Conservation (phyloP, 768 basidiomycete species). For the Lactarius psammicola region DNA sequence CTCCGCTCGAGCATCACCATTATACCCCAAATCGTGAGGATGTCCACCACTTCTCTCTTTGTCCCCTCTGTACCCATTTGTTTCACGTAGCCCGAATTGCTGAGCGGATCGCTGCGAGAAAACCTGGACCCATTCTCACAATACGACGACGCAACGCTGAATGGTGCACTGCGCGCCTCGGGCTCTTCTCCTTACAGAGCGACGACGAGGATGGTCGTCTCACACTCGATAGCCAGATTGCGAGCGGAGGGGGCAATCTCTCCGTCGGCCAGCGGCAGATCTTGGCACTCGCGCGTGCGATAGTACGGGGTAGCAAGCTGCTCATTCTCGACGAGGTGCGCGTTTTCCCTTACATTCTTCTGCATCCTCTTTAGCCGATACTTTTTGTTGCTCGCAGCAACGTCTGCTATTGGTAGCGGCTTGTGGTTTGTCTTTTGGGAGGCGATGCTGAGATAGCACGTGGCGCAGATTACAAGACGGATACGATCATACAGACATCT, state of each 20-base stretch:
- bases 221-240: conserved; percentile 46
- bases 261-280: conserved; percentile 62
- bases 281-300: conserved; percentile 56
- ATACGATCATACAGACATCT: conserved; percentile 54
- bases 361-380: not conserved
- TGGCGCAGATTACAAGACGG: conserved; percentile 52
- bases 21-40: conserved; percentile 54
- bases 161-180: conserved; percentile 48
- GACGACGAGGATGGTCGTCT: conserved; percentile 40
- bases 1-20: conserved; percentile 55
- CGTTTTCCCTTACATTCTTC: not conserved
- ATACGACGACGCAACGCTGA: conserved; percentile 52
- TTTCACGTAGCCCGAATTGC: conserved; percentile 43
- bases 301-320: conserved; percentile 54
- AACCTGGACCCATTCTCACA: conserved; percentile 60
- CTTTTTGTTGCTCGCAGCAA: conserved; percentile 35
- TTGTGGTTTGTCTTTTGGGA: no score
- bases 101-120: conserved; percentile 54
- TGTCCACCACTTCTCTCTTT: not conserved
- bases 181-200: conserved; percentile 43
- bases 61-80: not conserved
- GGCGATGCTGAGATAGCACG: no score
- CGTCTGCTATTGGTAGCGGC: conserved; percentile 44
- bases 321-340: conserved; percentile 56
- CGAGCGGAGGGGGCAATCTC: conserved; percentile 45